Conservation (phyloP, 1,139 yeast species). For the Yamadazyma trypodendri region DNA sequence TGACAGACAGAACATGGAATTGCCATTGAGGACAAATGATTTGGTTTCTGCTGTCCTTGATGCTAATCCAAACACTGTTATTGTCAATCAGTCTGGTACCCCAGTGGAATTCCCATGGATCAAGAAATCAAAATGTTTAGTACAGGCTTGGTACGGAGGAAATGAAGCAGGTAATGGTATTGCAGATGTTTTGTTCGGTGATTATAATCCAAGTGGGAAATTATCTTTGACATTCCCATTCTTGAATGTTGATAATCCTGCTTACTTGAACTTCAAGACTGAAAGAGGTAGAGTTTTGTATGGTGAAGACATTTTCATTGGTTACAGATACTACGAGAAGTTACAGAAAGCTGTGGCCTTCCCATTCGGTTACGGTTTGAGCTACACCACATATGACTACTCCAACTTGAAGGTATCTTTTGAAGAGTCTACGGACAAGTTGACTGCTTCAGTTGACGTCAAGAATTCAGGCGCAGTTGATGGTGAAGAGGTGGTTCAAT, state of each 20-base stretch:
- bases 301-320: slow-evolving; percentile 58
- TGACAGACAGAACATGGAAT: slow-evolving; percentile 29
- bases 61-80: slow-evolving; percentile 51
- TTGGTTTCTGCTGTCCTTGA: slow-evolving; percentile 45
- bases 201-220: slow-evolving; percentile 29
- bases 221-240: slow-evolving; percentile 45
- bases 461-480: slow-evolving; percentile 37
- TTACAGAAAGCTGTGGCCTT: slow-evolving; percentile 44
- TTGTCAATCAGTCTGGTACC: slow-evolving; percentile 63
- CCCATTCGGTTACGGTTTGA: slow-evolving; percentile 63
- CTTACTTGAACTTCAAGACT: slow-evolving; percentile 37
- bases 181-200: slow-evolving; percentile 26
- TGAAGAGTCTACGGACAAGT: slow-evolving; percentile 14
- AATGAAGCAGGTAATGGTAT: slow-evolving; percentile 25
- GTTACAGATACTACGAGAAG: slow-evolving; percentile 60
- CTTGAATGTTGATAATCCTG: slow-evolving; percentile 41
- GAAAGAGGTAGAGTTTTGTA: slow-evolving; percentile 53
- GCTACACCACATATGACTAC: slow-evolving; percentile 48
- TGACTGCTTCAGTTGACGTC: slow-evolving; percentile 30
- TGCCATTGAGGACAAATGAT: slow-evolving; percentile 50
- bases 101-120: slow-evolving; percentile 64
- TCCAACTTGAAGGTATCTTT: slow-evolving; percentile 15
- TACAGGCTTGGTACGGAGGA: slow-evolving; percentile 51
- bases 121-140: slow-evolving; percentile 40
- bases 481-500: slow-evolving; percentile 49